A percentile compares a stretch with the other conserved stretches of the same genome.
Evolutionary conservation across 2,329 filamentous ascomycete genomes (phyloP).

Genomic region (Aspergillus novofumigatus): DNA sequence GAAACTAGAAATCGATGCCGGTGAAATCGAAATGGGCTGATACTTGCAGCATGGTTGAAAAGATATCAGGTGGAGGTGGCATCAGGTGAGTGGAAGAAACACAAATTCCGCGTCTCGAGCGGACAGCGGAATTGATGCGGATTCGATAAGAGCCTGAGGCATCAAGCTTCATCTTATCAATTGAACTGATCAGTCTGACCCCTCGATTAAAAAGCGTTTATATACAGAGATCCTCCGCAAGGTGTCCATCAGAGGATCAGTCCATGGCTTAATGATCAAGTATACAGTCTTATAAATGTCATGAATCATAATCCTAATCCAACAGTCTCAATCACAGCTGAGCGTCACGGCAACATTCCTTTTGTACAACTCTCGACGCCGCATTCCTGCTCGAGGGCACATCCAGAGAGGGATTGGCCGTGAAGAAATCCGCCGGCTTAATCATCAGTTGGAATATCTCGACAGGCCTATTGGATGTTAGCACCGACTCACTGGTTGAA

Average conservation of each 20-base stretch:
- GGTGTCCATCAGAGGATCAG: no score
- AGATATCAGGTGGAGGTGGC: background rate
- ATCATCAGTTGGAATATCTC: conserved; percentile 40
- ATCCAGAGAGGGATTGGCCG: conserved; percentile 50
- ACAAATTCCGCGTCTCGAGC: conserved; percentile 3
- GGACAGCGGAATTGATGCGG: background rate
- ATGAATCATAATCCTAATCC: background rate
- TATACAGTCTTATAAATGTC: background rate
- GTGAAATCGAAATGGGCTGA: background rate
- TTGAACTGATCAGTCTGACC: background rate
- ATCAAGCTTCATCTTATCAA: background rate
- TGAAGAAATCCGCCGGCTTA: conserved; percentile 52
- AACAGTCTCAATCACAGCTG: conserved; percentile 19
- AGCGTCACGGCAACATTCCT: conserved; percentile 30
- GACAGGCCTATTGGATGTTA: conserved; percentile 26
- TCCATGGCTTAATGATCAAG: background rate
- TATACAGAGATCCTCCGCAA: background rate
- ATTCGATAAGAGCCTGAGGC: background rate
- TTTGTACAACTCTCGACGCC: conserved; percentile 27
- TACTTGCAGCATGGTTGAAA: background rate
- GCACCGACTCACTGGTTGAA: background rate
- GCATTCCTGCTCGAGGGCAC: conserved; percentile 43
- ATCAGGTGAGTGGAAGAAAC: background rate
- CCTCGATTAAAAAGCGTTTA: background rate
- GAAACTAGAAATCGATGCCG: background rate